Percentiles rank a stretch among this genome's conserved stretches.
phyloP scores from a whole-genome alignment of 163 green algal genomes.

The Volvox carteri region DNA sequence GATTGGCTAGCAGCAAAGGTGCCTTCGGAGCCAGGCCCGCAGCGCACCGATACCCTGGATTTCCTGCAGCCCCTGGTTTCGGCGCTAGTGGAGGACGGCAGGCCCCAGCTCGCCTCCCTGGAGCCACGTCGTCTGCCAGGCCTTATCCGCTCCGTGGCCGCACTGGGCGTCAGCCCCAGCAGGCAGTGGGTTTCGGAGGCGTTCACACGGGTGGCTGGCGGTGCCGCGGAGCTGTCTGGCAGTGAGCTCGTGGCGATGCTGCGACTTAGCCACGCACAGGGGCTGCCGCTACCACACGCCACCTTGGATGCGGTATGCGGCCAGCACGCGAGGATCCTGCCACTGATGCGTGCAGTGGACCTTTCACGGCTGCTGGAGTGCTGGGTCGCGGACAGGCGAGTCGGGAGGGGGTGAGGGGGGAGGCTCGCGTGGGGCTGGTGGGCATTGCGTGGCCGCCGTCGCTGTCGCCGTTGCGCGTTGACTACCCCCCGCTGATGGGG shows the following conservation, averaged over 20 bases:
- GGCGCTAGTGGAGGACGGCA: slow-evolving; percentile 21
- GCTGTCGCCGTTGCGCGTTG: too few relatives aligned
- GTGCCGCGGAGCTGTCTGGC: slow-evolving; percentile 14
- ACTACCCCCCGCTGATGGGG: too few relatives aligned
- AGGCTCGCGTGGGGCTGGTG: too few relatives aligned
- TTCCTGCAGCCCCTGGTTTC: slow-evolving; percentile 43
- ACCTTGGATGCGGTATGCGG: slow-evolving; percentile 49
- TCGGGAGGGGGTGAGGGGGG: too few relatives aligned
- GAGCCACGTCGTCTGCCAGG: not conserved
- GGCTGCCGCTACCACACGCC: slow-evolving; percentile 34
- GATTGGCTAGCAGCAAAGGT: slow-evolving; percentile 44
- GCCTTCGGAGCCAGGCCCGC: not conserved
- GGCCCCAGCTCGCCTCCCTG: not conserved
- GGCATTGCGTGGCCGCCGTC: too few relatives aligned
- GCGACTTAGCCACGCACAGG: slow-evolving; percentile 35
- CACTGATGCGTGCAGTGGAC: slow-evolving; percentile 51
- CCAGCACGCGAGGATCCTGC: slow-evolving; percentile 36
- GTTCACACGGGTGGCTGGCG: not conserved
- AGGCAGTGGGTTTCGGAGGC: slow-evolving; percentile 41
- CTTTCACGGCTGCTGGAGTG: slow-evolving; percentile 36
- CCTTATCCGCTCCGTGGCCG: slow-evolving; percentile 19
- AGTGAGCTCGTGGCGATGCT: slow-evolving; percentile 52
- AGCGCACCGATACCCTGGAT: slow-evolving; percentile 18
- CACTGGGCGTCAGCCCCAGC: slow-evolving; percentile 33
- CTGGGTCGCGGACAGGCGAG: slow-evolving; percentile 51